Percentiles rank a stretch among this genome's conserved stretches.
Evolutionary conservation across 352 stramenopile species (phyloP).

Genomic region (Phytophthora pisi): DNA sequence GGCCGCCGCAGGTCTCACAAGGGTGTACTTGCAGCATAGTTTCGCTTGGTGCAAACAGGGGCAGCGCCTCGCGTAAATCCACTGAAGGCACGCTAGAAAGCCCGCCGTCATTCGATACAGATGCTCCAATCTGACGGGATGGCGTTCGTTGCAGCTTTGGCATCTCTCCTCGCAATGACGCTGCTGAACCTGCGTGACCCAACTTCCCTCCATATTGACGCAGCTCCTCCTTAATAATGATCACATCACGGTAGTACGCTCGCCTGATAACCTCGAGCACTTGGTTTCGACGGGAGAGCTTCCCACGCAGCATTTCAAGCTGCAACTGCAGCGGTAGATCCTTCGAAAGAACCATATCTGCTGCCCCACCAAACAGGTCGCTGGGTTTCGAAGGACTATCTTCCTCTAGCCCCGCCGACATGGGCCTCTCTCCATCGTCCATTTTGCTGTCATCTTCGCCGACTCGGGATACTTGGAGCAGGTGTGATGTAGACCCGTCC

Average conservation of each 20-base stretch:
- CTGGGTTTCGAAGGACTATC: conserved; percentile 7
- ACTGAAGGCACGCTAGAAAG: conserved; percentile 72
- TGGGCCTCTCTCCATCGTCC: conserved; percentile 1
- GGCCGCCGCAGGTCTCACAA: conserved; percentile 71
- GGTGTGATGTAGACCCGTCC: conserved; percentile 15
- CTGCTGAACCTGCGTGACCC: conserved; percentile 5
- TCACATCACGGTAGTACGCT: conserved; percentile 84
- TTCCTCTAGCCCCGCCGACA: conserved; percentile 14
- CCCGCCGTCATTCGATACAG: conserved; percentile 21
- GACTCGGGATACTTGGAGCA: conserved; percentile 16
- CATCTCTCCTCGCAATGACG: conserved; percentile 17
- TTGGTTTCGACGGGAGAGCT: conserved; percentile 71
- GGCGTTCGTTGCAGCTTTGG: conserved; percentile 14
- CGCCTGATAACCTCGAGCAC: conserved; percentile 76
- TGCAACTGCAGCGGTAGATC: conserved; percentile 45
- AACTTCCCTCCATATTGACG: conserved; percentile 41
- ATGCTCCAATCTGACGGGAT: conserved; percentile 18
- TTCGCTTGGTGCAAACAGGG: conserved; percentile 75
- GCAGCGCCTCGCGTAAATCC: conserved; percentile 69
- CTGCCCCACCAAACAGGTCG: conserved; percentile 13
- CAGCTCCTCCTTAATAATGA: conserved; percentile 85
- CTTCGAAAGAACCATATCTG: conserved; percentile 44
- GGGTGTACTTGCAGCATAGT: conserved; percentile 77
- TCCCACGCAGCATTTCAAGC: conserved; percentile 72
- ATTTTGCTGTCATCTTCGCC: conserved; percentile 18